Base-by-base conservation (phyloP, 148 eudicot genomes). In the Cornus kousa region DNA sequence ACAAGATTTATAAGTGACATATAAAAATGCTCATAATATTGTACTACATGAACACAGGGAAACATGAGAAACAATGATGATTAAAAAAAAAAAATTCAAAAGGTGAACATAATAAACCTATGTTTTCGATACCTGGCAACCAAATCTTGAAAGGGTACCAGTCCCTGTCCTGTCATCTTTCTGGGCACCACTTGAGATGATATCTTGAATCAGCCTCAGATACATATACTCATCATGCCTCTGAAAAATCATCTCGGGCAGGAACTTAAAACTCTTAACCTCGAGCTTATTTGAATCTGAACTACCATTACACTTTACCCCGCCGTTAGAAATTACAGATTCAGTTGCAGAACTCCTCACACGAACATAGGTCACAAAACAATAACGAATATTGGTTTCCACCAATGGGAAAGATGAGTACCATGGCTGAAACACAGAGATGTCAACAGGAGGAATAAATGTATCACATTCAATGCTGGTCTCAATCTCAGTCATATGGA, bases 121-220 rank as follows among this genome's bases (percentile, higher is more conserved):
- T 60, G 59, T 65, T 16, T 24, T 71, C 40, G 9, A 24, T 86
- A 90, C 91, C 93, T 88, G 93, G 70, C 89, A 86, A 66, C 93
- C 93, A 77, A 90, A 90, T 83, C 83, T 86, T 10, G 93, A 88
- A 43, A 85, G 50, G 65, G 87, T 90, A 6, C 91, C 89, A 39
- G 89, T 88, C 62, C 93, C 91, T 28, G 93, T 90, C 73, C 91
- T 83, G 71, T 90, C 91, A 81, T 68, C 89, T 84, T 88, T 90
- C 7, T 82, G 71, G 82, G 79, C 83, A 17, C 93, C 91, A 71
- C 46, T 85, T 3, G 89, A 82, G 14, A 88, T 70, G 74, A 88
- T 85, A 39, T 90, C 91, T 64, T 85, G 80, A 78, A 88, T 80
- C 48, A 90, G 81, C 62, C 43, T 70, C 68, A 87, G 81, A 74